Conservation (phyloP, 1,139 yeast species). For the Geotrichum fermentans region DNA sequence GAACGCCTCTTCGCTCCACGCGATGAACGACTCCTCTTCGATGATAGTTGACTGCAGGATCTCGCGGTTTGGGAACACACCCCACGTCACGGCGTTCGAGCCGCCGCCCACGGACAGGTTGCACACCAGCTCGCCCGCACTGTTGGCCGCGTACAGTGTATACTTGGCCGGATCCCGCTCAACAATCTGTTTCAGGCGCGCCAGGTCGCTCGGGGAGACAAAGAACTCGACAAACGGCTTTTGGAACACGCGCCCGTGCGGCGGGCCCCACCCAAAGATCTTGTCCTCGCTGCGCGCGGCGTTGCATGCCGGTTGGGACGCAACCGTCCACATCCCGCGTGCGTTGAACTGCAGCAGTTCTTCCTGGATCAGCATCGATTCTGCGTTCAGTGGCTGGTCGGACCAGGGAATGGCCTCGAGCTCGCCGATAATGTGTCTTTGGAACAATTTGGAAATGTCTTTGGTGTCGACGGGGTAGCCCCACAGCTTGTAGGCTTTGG, state of each 20-base stretch:
- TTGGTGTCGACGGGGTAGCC: conserved; percentile 63
- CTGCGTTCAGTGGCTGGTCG: conserved; percentile 76
- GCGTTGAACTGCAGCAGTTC: conserved; percentile 74
- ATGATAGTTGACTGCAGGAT: conserved; percentile 83
- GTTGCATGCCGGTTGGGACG: conserved; percentile 92
- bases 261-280: conserved; percentile 95
- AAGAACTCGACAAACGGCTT: conserved; percentile 91
- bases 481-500: conserved; percentile 71
- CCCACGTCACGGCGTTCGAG: conserved; percentile 90
- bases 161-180: conserved; percentile 38
- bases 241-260: conserved; percentile 82
- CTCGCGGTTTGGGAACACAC: conserved; percentile 84
- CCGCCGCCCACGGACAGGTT: conserved; percentile 47
- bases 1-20: conserved; percentile 94
- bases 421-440: conserved; percentile 68
- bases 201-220: conserved; percentile 68
- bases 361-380: conserved; percentile 88
- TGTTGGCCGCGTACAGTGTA: conserved; percentile 73
- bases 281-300: conserved; percentile 65
- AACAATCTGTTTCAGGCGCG: conserved; percentile 39
- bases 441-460: conserved; percentile 67
- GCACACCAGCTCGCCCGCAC: conserved; percentile 50
- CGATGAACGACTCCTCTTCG: conserved; percentile 80
- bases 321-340: conserved; percentile 70
- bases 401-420: conserved; percentile 87